A percentile compares a stretch with the other conserved stretches of the same genome.
These are phyloP conservation scores for Calophaca sinica DNA, from an alignment of 306 rosid species.

Conservation along the genomic window DNA sequence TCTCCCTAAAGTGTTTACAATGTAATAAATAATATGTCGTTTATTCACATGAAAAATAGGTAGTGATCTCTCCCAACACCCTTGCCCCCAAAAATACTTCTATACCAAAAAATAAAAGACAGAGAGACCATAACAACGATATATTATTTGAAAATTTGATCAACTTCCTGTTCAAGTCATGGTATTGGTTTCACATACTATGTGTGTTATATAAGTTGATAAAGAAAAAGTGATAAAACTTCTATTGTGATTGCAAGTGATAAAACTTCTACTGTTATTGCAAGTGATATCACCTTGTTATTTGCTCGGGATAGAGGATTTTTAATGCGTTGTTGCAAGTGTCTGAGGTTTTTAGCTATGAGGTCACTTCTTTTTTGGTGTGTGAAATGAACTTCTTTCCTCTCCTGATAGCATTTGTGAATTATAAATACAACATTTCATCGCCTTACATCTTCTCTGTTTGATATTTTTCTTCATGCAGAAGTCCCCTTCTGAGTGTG, in stretches of 20 bases:
- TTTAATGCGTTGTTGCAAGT: neutral
- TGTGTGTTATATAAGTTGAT: conserved; percentile 1
- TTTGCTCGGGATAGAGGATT: neutral
- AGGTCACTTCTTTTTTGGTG: conserved; percentile 4
- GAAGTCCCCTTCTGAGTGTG: conserved; percentile 95
- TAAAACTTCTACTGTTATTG: neutral
- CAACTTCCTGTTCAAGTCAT: neutral
- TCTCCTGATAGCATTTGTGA: conserved; percentile 9
- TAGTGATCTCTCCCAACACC: neutral
- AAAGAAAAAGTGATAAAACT: neutral
- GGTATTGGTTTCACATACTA: conserved; percentile 7
- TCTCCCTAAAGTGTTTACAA: neutral
- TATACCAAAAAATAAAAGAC: neutral
- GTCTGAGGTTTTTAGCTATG: conserved; percentile 13
- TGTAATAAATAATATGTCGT: neutral
- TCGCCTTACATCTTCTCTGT: conserved; percentile 36
- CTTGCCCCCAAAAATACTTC: neutral
- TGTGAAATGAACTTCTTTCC: neutral
- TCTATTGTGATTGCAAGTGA: too few species aligned
- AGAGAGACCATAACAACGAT: neutral
- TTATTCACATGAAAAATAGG: neutral
- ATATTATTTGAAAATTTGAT: neutral
- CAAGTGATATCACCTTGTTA: conserved; percentile 7
- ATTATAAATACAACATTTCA: conserved; percentile 35
- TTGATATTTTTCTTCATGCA: conserved; percentile 56